Conservation (phyloP, 2,329 filamentous ascomycete genomes). For the Colletotrichum lentis region DNA sequence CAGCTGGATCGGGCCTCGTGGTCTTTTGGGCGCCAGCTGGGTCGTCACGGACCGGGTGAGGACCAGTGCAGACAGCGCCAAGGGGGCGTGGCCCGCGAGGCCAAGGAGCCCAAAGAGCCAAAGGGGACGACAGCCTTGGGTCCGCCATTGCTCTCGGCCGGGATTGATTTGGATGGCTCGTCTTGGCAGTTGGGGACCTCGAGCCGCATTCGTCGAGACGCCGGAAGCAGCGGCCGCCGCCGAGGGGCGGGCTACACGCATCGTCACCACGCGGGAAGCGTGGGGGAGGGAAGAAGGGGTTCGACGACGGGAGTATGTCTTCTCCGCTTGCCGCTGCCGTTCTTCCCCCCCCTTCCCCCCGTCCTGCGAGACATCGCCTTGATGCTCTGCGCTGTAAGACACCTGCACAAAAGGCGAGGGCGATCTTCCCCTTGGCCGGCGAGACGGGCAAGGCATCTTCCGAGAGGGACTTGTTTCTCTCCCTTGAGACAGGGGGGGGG, state of each 20-base stretch:
- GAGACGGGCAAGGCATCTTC: background rate
- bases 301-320: background rate
- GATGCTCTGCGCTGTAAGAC: background rate
- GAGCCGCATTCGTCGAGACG: background rate
- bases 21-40: background rate
- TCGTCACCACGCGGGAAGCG: background rate
- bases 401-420: background rate
- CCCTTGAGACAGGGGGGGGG: background rate
- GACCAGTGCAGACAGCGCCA: background rate
- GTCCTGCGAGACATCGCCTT: background rate
- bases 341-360: background rate
- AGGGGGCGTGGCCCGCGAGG: background rate
- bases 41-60: background rate
- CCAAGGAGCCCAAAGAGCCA: background rate
- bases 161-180: background rate
- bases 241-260: background rate
- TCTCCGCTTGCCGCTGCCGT: background rate
- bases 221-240: background rate
- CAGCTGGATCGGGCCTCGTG: background rate
- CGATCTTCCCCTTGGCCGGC: background rate
- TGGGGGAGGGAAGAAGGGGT: background rate
- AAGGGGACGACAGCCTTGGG: background rate
- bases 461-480: too few relatives aligned
- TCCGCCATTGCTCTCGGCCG: constrained; percentile 6
- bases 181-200: background rate